These are phyloP conservation scores for Rubia tinctorum DNA, from an alignment of 305 asterid species.

Conservation along the genomic window DNA sequence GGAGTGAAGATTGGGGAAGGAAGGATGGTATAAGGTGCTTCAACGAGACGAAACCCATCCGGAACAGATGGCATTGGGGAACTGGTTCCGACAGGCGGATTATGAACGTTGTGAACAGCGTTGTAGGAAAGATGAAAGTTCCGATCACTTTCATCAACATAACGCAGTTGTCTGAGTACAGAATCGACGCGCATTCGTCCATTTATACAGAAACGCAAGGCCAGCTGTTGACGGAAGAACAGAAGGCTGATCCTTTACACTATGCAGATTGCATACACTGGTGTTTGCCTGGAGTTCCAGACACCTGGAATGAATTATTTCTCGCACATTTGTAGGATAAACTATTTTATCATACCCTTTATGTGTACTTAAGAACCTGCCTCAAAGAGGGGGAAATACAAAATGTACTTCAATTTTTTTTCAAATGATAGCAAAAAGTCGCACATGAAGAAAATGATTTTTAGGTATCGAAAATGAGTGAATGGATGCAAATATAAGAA, in stretches of 20 bases:
- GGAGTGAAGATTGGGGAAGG: constrained; percentile 76
- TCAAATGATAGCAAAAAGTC: too few species aligned
- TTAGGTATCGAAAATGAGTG: too few species aligned
- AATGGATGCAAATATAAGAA: too few species aligned
- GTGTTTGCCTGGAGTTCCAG: constrained; percentile 97
- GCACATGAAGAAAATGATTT: too few species aligned
- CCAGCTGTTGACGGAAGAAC: constrained; percentile 53
- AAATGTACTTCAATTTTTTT: background rate
- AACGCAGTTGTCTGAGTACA: constrained; percentile 73
- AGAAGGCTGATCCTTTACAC: constrained; percentile 63
- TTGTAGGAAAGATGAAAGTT: constrained; percentile 51
- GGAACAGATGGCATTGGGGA: constrained; percentile 60
- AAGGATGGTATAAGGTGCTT: constrained; percentile 62
- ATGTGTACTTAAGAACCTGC: background rate
- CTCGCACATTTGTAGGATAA: constrained; percentile 46
- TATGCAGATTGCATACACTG: constrained; percentile 91
- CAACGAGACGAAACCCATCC: constrained; percentile 68
- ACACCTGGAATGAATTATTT: constrained; percentile 80
- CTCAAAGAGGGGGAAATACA: background rate
- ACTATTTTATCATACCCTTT: background rate
- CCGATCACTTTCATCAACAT: constrained; percentile 69
- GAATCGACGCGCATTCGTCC: constrained; percentile 80
- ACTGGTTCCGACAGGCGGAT: constrained; percentile 59
- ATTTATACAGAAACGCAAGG: constrained; percentile 66
- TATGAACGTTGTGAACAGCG: constrained; percentile 55